phyloP scores from a whole-genome alignment of 495 filamentous ascomycete genomes.

The Rostrohypoxylon terebratum region DNA sequence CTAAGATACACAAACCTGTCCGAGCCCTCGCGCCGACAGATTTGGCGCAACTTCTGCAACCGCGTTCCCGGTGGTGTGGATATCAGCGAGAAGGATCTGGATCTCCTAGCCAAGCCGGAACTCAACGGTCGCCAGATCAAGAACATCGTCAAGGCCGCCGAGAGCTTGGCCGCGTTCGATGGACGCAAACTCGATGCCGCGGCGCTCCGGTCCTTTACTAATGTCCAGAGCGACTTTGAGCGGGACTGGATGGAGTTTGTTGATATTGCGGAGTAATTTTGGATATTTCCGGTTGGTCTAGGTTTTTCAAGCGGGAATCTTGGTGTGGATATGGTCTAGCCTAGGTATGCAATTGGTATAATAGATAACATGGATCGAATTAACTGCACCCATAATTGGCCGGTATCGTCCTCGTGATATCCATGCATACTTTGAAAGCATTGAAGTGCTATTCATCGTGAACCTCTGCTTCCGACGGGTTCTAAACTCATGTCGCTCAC shows the following conservation, averaged over 20 bases:
- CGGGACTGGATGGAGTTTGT: constrained; percentile 34
- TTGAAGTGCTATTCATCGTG: neutral
- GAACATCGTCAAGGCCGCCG: constrained; percentile 69
- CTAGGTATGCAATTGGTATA: neutral
- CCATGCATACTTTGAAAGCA: neutral
- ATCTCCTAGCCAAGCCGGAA: constrained; percentile 55
- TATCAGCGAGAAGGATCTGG: constrained; percentile 57
- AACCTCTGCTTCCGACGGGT: neutral
- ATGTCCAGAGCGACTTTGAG: constrained; percentile 40
- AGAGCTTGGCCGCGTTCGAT: constrained; percentile 51
- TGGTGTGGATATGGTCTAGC: neutral
- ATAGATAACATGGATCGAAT: neutral
- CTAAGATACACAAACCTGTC: constrained; percentile 55
- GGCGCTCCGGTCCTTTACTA: constrained; percentile 21
- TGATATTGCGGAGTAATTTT: constrained; percentile 20
- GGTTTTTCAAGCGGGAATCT: neutral
- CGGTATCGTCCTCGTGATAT: neutral
- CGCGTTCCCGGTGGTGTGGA: constrained; percentile 35
- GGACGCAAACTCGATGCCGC: constrained; percentile 41
- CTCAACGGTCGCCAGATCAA: constrained; percentile 74
- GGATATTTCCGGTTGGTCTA: neutral
- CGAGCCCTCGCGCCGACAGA: constrained; percentile 44
- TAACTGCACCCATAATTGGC: neutral
- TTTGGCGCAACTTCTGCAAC: constrained; percentile 62
- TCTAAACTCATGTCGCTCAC: neutral